Base-by-base conservation (phyloP, 192 early-diverging fungal species). In the Backusella liffmaniae region DNA sequence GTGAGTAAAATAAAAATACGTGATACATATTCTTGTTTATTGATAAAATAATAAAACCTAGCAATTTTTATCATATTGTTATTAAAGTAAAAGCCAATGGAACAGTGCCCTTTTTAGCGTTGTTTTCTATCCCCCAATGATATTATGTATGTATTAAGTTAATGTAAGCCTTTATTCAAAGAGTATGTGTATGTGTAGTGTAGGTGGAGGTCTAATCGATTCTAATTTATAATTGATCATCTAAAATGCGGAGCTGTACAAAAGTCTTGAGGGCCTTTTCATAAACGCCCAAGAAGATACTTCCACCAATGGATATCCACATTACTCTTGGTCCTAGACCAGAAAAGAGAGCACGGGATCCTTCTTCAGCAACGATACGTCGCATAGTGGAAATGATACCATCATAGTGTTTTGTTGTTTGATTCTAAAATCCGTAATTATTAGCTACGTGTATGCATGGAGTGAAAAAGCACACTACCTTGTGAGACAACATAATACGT, bases 221-320 rank as follows among this genome's bases (percentile, higher is more conserved):
- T 29, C 12, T 56, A 29, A n/a, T 8, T 23, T 62, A 62, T 26
- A 56, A 56, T 62, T 62, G 56, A 62, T 79, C 74, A 15, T 74
- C 76, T 51, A 81, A 75, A 32, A 81, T 35, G 32, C 66, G 80
- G 10, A 67, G 37, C 66, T 81, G 76, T 44, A 66, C 72, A 77
- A 71, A 81, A 5, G 80, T 81, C 69, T 81, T 81, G 39, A 83
- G 65, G 16, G 81, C 88, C 84, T 93, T 90, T 78, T 99, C 97
- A 84, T 99, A 99, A 5, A 92, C 93, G 41, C 97, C 97, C 72
- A 99, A 88, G 80, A 99, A 99, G 51, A 99, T 94, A 75, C 91
- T 91, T 66, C 97, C 97, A 59, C 97, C 97, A 67, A 98, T 89
- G 49, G 93, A 94, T 51, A 99, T 97, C 97, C 97, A 99, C 67